These are phyloP conservation scores for Pisolithus sp. DNA, from an alignment of 768 basidiomycete species.

Conservation along the genomic window DNA sequence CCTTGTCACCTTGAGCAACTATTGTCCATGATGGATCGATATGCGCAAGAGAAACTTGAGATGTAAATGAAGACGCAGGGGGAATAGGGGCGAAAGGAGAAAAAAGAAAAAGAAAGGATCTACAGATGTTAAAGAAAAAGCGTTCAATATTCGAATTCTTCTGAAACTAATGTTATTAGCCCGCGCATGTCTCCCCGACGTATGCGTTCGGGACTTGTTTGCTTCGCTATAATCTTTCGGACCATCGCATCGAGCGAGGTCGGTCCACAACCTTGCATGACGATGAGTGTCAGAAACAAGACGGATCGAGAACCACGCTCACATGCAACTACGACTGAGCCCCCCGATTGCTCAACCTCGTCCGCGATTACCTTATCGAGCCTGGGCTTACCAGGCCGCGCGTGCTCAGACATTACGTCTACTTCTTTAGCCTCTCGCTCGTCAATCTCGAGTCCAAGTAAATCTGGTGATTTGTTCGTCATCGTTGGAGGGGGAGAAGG, in stretches of 20 bases:
- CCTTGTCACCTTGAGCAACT: too few relatives aligned
- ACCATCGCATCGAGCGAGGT: slow-evolving; percentile 62
- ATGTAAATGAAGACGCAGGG: too few relatives aligned
- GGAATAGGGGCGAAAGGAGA: not conserved
- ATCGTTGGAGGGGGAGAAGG: not conserved
- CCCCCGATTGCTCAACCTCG: slow-evolving; percentile 51
- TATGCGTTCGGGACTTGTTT: slow-evolving; percentile 51
- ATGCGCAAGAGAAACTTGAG: too few relatives aligned
- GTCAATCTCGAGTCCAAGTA: slow-evolving; percentile 41
- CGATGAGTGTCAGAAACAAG: not conserved
- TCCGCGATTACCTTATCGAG: slow-evolving; percentile 56
- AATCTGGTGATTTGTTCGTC: slow-evolving; percentile 1
- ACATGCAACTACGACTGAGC: slow-evolving; percentile 65
- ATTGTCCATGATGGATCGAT: too few relatives aligned
- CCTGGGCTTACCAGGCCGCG: slow-evolving; percentile 60
- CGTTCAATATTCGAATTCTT: slow-evolving; percentile 58
- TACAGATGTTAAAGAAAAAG: not conserved
- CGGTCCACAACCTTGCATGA: slow-evolving; percentile 62
- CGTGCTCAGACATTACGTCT: slow-evolving; percentile 52
- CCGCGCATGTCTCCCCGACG: slow-evolving; percentile 52
- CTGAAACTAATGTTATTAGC: slow-evolving; percentile 53
- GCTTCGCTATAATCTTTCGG: slow-evolving; percentile 54
- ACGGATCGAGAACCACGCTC: slow-evolving; percentile 25
- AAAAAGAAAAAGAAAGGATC: not conserved
- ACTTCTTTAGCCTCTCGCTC: slow-evolving; percentile 56